Percentiles rank a stretch among this genome's conserved stretches.
phyloP scores from a whole-genome alignment of 2,329 filamentous ascomycete genomes.

The Chrysosporium keratinophilum region DNA sequence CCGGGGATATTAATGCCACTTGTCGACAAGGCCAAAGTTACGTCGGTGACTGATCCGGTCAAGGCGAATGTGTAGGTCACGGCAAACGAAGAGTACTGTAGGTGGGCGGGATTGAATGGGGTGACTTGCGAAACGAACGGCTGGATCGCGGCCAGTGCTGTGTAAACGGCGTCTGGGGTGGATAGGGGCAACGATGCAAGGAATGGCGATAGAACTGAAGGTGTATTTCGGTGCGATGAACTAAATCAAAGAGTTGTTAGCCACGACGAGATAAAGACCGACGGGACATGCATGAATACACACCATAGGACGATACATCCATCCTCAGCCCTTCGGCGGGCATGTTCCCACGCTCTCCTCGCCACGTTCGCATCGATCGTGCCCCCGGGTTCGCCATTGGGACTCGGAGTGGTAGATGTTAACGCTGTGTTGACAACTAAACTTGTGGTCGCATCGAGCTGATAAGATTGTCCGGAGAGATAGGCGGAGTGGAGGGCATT shows the following conservation, averaged over 20 bases:
- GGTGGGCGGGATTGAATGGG: conserved; percentile 74
- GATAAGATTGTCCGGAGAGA: conserved; percentile 68
- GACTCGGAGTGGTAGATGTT: conserved; percentile 60
- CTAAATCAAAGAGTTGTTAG: conserved; percentile 36
- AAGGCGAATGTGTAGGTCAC: conserved; percentile 74
- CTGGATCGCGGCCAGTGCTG: conserved; percentile 67
- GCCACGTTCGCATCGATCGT: conserved; percentile 72
- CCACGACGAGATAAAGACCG: background rate
- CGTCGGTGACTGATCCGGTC: conserved; percentile 64
- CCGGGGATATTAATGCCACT: conserved; percentile 75
- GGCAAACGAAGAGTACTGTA: conserved; percentile 68
- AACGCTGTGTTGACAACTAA: conserved; percentile 94
- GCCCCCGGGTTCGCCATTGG: conserved; percentile 60
- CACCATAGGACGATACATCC: conserved; percentile 85
- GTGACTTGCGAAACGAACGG: conserved; percentile 84
- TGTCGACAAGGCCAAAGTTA: conserved; percentile 67
- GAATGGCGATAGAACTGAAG: conserved; percentile 73
- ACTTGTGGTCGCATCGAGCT: conserved; percentile 79
- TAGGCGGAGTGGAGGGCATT: conserved; percentile 89
- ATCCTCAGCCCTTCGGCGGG: conserved; percentile 84
- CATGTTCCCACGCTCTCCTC: conserved; percentile 87
- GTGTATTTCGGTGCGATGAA: conserved; percentile 78
- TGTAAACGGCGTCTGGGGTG: conserved; percentile 64
- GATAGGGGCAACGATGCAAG: conserved; percentile 68
- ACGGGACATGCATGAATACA: conserved; percentile 23